A percentile compares a stretch with the other conserved stretches of the same genome.
phyloP scores from a whole-genome alignment of 1,139 yeast genomes.

The Geotrichum aggregatum region DNA sequence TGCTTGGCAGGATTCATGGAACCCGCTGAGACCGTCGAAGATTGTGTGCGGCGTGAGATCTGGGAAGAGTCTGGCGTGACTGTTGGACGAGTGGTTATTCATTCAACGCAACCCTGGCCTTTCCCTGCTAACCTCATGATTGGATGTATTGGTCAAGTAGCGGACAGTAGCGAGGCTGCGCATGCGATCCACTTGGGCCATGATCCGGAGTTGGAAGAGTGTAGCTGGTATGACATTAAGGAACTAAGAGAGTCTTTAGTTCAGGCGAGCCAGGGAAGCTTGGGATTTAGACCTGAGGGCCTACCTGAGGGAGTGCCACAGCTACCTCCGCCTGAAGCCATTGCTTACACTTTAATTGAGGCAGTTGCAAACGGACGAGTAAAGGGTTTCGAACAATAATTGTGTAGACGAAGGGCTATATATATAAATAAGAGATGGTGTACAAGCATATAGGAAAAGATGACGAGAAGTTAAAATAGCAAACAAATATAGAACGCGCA shows the following conservation, averaged over 20 bases:
- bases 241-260: conserved; percentile 40
- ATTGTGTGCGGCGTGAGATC: conserved; percentile 80
- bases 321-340: conserved; percentile 49
- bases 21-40: conserved; percentile 88
- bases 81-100: conserved; percentile 54
- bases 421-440: too few relatives aligned
- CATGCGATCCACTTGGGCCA: conserved; percentile 60
- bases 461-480: too few relatives aligned
- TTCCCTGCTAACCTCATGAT: conserved; percentile 91
- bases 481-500: too few relatives aligned
- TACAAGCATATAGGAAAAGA: too few relatives aligned
- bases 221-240: conserved; percentile 69
- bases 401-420: too few relatives aligned
- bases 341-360: conserved; percentile 45
- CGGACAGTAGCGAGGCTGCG: conserved; percentile 54
- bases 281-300: conserved; percentile 26
- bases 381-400: neutral
- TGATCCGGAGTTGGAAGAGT: conserved; percentile 80
- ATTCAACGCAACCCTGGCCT: conserved; percentile 92
- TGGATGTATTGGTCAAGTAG: conserved; percentile 73
- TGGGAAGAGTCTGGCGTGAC: conserved; percentile 94
- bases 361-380: conserved; percentile 34
- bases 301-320: conserved; percentile 35
- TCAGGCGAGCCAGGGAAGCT: conserved; percentile 15
- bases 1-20: conserved; percentile 95